phyloP scores from a whole-genome alignment of 78 protist species.

The Dictyostelium intermedium region DNA sequence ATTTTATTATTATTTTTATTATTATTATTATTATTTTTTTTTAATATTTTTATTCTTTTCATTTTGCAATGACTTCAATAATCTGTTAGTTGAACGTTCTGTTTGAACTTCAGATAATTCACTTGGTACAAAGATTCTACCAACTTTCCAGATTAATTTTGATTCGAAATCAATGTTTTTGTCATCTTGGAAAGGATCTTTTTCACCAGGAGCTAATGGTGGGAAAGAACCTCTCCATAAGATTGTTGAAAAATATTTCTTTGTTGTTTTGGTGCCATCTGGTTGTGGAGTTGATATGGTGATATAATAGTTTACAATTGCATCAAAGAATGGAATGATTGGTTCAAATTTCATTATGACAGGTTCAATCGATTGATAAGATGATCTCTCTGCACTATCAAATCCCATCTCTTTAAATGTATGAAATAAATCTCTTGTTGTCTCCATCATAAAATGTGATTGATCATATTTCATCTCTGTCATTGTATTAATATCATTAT shows the following conservation, averaged over 20 bases:
- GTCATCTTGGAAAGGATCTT: not conserved
- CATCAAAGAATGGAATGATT: slow-evolving; percentile 11
- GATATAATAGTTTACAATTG: not conserved
- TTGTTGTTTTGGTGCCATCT: not conserved
- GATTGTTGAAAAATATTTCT: not conserved
- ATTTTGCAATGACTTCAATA: not conserved
- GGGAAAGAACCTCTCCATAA: slow-evolving; percentile 29
- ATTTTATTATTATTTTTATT: not conserved
- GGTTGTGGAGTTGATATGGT: not conserved
- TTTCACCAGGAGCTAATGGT: not conserved
- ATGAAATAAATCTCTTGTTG: slow-evolving; percentile 42
- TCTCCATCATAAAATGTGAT: slow-evolving; percentile 49
- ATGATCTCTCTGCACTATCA: not conserved
- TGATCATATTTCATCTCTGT: not conserved
- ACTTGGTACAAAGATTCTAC: not conserved
- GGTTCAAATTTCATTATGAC: not conserved
- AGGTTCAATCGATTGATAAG: not conserved
- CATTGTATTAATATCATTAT: slow-evolving; percentile 26
- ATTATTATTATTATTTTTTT: not conserved
- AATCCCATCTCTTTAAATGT: slow-evolving; percentile 18
- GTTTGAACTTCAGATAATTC: not conserved
- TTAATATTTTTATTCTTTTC: not conserved
- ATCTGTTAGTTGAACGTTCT: not conserved
- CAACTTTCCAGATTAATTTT: slow-evolving; percentile 4
- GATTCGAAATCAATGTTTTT: not conserved